Evolutionary conservation across 2,329 filamentous ascomycete genomes (phyloP).

Genomic region (Exophiala bonariae): DNA sequence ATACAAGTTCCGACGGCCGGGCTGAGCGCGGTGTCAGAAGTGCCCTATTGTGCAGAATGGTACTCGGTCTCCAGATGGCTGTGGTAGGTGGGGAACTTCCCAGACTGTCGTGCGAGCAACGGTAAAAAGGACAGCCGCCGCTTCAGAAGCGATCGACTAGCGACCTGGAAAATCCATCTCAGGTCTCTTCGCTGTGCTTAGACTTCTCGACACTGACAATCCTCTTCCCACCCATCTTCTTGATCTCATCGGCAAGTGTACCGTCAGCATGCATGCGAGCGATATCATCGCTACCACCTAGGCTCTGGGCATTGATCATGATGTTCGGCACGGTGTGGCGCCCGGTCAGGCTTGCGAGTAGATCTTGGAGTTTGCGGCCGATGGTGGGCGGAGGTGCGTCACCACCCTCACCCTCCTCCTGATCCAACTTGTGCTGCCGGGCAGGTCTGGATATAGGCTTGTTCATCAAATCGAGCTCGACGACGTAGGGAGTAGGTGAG

Average conservation of each 20-base stretch:
- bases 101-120: no score
- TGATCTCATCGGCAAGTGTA: conserved; percentile 70
- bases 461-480: conserved; percentile 80
- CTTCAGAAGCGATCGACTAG: no score
- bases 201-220: conserved; percentile 35
- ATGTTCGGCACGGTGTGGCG: conserved; percentile 89
- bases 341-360: conserved; percentile 71
- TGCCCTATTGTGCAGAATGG: no score
- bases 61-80: no score
- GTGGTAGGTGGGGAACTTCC: no score
- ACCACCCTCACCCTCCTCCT: conserved; percentile 14
- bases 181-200: neutral
- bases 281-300: conserved; percentile 88
- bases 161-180: no score
- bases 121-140: no score
- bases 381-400: conserved; percentile 47
- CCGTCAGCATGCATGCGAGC: conserved; percentile 67
- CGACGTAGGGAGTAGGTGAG: conserved; percentile 77
- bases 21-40: no score
- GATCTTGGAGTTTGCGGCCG: conserved; percentile 70
- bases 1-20: no score
- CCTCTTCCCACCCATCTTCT: conserved; percentile 70
- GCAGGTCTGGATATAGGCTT: conserved; percentile 17
- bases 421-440: conserved; percentile 3
- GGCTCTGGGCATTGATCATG: conserved; percentile 80